A percentile compares a stretch with the other conserved stretches of the same genome.
phyloP scores from a whole-genome alignment of 805 yeast genomes.

The Starmera amethionina region DNA sequence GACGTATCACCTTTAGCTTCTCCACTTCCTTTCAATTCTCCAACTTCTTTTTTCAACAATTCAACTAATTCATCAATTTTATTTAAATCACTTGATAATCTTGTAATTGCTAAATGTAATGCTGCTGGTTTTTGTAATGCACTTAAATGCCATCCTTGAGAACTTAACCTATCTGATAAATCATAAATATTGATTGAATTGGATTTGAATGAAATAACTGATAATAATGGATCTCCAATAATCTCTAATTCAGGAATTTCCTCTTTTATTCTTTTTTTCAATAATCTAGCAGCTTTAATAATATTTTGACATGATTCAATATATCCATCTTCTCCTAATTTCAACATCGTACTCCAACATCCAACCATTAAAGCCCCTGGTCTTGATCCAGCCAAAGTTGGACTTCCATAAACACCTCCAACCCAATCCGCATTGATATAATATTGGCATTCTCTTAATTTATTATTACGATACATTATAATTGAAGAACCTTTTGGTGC shows the following conservation, averaged over 20 bases:
- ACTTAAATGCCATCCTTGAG: conserved; percentile 82
- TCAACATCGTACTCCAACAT: conserved; percentile 90
- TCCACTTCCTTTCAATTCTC: conserved; percentile 15
- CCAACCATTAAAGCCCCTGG: conserved; percentile 98
- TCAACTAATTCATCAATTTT: conserved; percentile 51
- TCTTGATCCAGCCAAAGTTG: conserved; percentile 92
- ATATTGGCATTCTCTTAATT: conserved; percentile 73
- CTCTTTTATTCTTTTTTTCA: conserved; percentile 37
- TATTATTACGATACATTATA: conserved; percentile 71
- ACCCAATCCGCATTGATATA: conserved; percentile 78
- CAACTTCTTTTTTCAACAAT: conserved; percentile 26
- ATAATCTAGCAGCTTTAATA: conserved; percentile 48
- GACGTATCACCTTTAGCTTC: conserved; percentile 53
- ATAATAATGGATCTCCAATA: conserved; percentile 76
- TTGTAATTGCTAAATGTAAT: conserved; percentile 81
- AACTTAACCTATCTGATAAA: conserved; percentile 59
- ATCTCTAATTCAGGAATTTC: conserved; percentile 51
- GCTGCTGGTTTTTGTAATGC: conserved; percentile 88
- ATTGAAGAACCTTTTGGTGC: conserved; percentile 96
- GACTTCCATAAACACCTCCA: conserved; percentile 95
- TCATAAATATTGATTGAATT: conserved; percentile 58
- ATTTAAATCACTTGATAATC: conserved; percentile 39
- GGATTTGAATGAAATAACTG: conserved; percentile 76
- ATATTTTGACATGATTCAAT: conserved; percentile 55
- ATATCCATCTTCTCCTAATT: conserved; percentile 82